A percentile compares a stretch with the other conserved stretches of the same genome.
phyloP scores from a whole-genome alignment of 2,329 filamentous ascomycete species.

The Aureobasidium sp. region DNA sequence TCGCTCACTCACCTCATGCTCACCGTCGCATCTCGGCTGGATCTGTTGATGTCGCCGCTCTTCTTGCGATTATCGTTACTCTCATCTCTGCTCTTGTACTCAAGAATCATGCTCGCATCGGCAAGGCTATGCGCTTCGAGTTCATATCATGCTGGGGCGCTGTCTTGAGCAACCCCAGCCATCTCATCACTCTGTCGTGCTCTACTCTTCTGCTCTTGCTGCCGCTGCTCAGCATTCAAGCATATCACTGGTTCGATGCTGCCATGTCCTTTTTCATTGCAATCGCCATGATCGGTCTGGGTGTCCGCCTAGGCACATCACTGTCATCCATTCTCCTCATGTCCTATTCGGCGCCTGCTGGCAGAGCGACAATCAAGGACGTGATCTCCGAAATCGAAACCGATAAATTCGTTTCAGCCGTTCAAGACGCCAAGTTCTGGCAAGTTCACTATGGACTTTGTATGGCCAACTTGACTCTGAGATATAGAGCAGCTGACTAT shows the following conservation, averaged over 20 bases:
- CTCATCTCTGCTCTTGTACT: slow-evolving; percentile 80
- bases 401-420: slow-evolving; percentile 65
- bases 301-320: slow-evolving; percentile 72
- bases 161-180: slow-evolving; percentile 88
- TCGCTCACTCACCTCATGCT: slow-evolving; percentile 49
- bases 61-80: slow-evolving; percentile 76
- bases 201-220: slow-evolving; percentile 72
- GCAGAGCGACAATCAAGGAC: slow-evolving; percentile 52
- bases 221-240: slow-evolving; percentile 71
- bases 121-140: slow-evolving; percentile 80
- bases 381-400: slow-evolving; percentile 80
- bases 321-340: slow-evolving; percentile 93
- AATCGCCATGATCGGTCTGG: slow-evolving; percentile 79
- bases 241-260: slow-evolving; percentile 78
- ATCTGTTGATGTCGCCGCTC: slow-evolving; percentile 72
- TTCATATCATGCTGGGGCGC: slow-evolving; percentile 76
- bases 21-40: slow-evolving; percentile 65
- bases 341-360: slow-evolving; percentile 59
- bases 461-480: slow-evolving; percentile 87
- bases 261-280: slow-evolving; percentile 76
- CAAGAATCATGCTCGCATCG: slow-evolving; percentile 86
- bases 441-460: slow-evolving; percentile 96
- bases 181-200: slow-evolving; percentile 87
- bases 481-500: slow-evolving; percentile 58
- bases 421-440: slow-evolving; percentile 95